These are phyloP conservation scores for Discostella pseudostelligera DNA, from an alignment of 108 stramenopile genomes.

Conservation along the genomic window DNA sequence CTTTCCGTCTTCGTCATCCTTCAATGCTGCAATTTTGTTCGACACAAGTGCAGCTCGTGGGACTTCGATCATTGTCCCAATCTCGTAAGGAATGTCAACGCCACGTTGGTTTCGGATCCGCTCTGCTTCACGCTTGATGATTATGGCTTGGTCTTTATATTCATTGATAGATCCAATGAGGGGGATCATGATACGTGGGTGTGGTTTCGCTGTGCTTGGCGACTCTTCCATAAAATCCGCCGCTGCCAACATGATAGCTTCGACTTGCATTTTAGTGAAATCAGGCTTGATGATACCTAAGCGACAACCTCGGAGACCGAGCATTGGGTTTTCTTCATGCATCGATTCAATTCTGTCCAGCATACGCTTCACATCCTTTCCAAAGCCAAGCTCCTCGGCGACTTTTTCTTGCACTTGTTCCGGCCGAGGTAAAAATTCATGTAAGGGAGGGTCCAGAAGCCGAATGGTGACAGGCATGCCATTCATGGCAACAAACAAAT, in stretches of 20 bases:
- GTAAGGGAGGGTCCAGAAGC: slow-evolving; percentile 83
- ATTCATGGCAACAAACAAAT: slow-evolving; percentile 72
- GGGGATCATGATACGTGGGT: slow-evolving; percentile 75
- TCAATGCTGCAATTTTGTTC: slow-evolving; percentile 62
- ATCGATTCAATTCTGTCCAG: slow-evolving; percentile 55
- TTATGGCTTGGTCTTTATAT: slow-evolving; percentile 60
- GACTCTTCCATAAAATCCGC: slow-evolving; percentile 56
- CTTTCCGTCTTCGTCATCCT: slow-evolving; percentile 62
- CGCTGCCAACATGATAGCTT: slow-evolving; percentile 70
- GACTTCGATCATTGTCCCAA: slow-evolving; percentile 92
- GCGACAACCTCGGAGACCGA: slow-evolving; percentile 80
- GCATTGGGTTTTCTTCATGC: slow-evolving; percentile 85
- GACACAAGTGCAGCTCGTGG: slow-evolving; percentile 81
- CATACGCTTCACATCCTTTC: slow-evolving; percentile 45
- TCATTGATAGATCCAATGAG: slow-evolving; percentile 58
- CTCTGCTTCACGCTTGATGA: slow-evolving; percentile 59
- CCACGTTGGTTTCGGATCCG: slow-evolving; percentile 49
- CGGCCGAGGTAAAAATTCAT: slow-evolving; percentile 77
- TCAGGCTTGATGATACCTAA: slow-evolving; percentile 67
- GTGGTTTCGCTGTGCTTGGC: slow-evolving; percentile 38
- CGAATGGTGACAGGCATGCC: slow-evolving; percentile 77
- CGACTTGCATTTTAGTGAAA: slow-evolving; percentile 75
- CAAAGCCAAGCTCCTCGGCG: slow-evolving; percentile 58
- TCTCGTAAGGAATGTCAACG: slow-evolving; percentile 60
- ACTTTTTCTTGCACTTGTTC: slow-evolving; percentile 53